Percentiles rank a stretch among this genome's conserved stretches.
Evolutionary conservation across 2,329 filamentous ascomycete species (phyloP).

Genomic region (Fusarium buxicola): DNA sequence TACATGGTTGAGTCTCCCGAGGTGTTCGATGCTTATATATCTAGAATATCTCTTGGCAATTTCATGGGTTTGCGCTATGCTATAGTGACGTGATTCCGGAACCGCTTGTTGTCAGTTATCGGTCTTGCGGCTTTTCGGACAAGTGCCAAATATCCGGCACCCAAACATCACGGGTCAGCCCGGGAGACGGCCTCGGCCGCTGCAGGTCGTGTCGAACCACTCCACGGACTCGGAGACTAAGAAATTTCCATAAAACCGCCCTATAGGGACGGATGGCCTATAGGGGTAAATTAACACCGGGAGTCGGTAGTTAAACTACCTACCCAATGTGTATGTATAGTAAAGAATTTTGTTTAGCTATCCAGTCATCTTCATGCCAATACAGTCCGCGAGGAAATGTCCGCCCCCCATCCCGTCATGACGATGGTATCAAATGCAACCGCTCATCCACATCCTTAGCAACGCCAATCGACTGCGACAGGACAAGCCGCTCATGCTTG

Average conservation of each 20-base stretch:
- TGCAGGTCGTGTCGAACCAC: no score
- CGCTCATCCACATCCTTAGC: conserved; percentile 27
- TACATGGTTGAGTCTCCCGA: no score
- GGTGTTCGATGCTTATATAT: not conserved
- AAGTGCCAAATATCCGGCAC: conserved; percentile 22
- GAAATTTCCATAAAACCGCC: no score
- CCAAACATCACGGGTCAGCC: not conserved
- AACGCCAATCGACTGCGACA: conserved; percentile 16
- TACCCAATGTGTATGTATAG: no score
- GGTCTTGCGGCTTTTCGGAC: no score
- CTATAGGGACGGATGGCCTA: no score
- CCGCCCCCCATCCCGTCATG: not conserved
- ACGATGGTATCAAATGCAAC: conserved; percentile 12
- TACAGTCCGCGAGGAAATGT: not conserved
- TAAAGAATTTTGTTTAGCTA: no score
- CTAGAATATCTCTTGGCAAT: not conserved
- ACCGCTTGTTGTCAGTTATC: not conserved
- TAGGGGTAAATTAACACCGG: no score
- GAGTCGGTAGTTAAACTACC: no score
- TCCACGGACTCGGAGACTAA: no score
- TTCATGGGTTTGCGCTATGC: not conserved
- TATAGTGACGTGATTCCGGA: not conserved
- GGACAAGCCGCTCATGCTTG: conserved; percentile 2
- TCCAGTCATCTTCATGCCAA: no score
- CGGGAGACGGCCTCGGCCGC: conserved; percentile 2